Percentiles rank a stretch among this genome's conserved stretches.
Evolutionary conservation across 257 asterid genomes (phyloP).

Genomic region (Knoxia roxburghii): DNA sequence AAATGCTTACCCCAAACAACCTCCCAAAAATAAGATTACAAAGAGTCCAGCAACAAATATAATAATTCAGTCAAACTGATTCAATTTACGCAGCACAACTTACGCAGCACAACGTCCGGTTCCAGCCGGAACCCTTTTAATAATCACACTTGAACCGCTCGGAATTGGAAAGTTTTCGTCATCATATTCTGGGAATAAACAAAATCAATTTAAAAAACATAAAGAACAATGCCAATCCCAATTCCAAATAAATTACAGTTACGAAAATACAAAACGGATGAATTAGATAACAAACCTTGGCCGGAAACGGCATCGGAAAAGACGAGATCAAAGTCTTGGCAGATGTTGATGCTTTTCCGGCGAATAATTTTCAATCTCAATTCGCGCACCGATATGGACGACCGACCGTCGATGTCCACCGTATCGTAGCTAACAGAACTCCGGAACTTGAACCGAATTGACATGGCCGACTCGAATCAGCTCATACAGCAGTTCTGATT

Average conservation of each 20-base stretch:
- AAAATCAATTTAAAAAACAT: neutral
- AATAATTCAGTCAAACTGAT: neutral
- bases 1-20: no score
- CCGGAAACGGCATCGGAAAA: conserved; percentile 65
- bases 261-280: no score
- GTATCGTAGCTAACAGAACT: conserved; percentile 59
- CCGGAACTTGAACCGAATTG: conserved; percentile 78
- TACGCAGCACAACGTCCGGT: conserved; percentile 36
- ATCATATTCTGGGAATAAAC: conserved; percentile 38
- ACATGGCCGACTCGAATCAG: conserved; percentile 32
- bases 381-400: conserved; percentile 55
- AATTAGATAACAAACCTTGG: conserved; percentile 34
- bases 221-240: neutral
- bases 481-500: neutral
- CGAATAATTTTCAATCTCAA: conserved; percentile 41
- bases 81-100: conserved; percentile 14
- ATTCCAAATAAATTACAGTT: no score
- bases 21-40: neutral
- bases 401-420: conserved; percentile 52
- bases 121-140: conserved; percentile 73
- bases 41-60: no score
- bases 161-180: conserved; percentile 58
- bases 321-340: conserved; percentile 73
- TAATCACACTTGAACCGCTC: conserved; percentile 68
- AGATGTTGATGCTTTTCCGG: conserved; percentile 39